Evolutionary conservation across 2,329 filamentous ascomycete species (phyloP), one percentile per base, ranked within the genome.

Genomic region (Xylariaceae sp.): DNA sequence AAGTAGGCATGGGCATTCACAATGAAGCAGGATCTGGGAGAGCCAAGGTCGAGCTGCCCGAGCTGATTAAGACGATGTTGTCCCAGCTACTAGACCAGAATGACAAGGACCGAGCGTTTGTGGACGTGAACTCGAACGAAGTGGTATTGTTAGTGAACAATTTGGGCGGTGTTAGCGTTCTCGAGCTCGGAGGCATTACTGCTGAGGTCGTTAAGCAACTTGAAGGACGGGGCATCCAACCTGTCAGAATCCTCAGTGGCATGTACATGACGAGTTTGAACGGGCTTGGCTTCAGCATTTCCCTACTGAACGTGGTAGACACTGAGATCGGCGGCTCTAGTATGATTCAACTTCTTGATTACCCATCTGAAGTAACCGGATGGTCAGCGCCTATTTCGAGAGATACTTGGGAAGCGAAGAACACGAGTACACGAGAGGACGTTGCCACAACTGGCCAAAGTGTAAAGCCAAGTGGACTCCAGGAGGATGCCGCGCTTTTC

Each of bases 231-330:
- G 74, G 74, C 57, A 84, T 89, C 64, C 76, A 73, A 32, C 86
- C 86, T 0, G 80, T 82, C 15, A 76, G 88, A 44, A 78, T 88
- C 58, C 71, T 89, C 47, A 77, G 79, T 46, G 87, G 87, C 29
- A 87, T 86, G 0, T 90, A 83, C 69, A 90, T 90, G 86, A 91
- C 87, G 5, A 89, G 85, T 58, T 73, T 92, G 55, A 89, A 91
- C 67, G 87, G 86, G 0, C 74, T 87, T 5, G 88, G 87, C 5
- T 91, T 91, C 71, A 89, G 85, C 68, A 82, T 90, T 61, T 81
- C 83, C 6, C 69, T 92, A 32, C 75, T 91, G 26, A 88, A 86
- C 64, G 76, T 86, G 10, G 77, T 80, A 41, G 76, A 75, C 51
- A 79, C 79, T 2, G 80, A 84, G 37, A 80, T 85, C 37, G 72